Evolutionary conservation across 495 filamentous ascomycete genomes (phyloP).

Genomic region (Annulohypoxylon maeteangense): DNA sequence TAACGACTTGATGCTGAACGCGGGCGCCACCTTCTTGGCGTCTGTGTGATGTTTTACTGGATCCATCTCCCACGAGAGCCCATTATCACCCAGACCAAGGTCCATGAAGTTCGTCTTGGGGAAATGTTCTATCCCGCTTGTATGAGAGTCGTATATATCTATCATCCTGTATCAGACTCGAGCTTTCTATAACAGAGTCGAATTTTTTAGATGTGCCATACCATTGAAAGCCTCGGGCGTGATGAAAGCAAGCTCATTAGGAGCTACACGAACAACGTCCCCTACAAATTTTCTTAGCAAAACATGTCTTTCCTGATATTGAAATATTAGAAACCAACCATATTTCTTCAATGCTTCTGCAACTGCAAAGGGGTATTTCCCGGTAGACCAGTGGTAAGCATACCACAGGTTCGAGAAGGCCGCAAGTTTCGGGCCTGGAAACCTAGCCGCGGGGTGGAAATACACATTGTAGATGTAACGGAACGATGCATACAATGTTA

Average conservation of each 20-base stretch:
- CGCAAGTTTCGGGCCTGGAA: slow-evolving; percentile 56
- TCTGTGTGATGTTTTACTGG: slow-evolving; percentile 29
- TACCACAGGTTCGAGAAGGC: slow-evolving; percentile 38
- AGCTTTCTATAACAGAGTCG: neutral
- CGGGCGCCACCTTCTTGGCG: slow-evolving; percentile 32
- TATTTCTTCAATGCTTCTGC: slow-evolving; percentile 32
- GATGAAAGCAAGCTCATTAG: slow-evolving; percentile 53
- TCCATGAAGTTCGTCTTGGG: slow-evolving; percentile 27
- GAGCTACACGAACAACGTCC: slow-evolving; percentile 49
- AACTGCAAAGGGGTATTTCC: slow-evolving; percentile 35
- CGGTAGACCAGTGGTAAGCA: slow-evolving; percentile 35
- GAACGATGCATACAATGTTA: neutral
- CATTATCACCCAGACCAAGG: slow-evolving; percentile 12
- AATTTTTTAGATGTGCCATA: neutral
- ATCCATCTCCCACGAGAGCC: slow-evolving; percentile 39
- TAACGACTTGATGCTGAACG: slow-evolving; percentile 35
- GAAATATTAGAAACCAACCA: slow-evolving; percentile 9
- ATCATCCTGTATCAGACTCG: neutral
- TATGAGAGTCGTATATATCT: slow-evolving; percentile 34
- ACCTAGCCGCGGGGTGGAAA: slow-evolving; percentile 57
- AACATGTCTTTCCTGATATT: neutral
- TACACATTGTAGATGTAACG: slow-evolving; percentile 52
- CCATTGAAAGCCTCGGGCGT: slow-evolving; percentile 34
- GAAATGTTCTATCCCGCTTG: slow-evolving; percentile 30
- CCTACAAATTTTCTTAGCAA: neutral